Base-by-base conservation (phyloP, 139 green algal species). In the Coccomyxa sp. region DNA sequence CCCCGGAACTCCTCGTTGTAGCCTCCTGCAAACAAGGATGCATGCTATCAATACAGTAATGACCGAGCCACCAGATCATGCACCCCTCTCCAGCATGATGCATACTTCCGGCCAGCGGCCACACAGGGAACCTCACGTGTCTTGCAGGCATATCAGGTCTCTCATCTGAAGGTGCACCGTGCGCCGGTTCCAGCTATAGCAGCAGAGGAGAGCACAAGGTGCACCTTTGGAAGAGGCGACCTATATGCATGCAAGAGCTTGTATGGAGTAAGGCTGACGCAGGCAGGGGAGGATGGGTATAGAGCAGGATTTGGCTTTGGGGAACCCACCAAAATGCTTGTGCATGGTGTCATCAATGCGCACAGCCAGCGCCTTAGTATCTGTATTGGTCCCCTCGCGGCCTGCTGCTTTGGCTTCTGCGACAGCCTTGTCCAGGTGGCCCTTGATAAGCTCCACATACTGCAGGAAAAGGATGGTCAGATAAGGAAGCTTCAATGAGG, bases 1-100 rank as follows among this genome's bases (percentile, higher is more conserved):
- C 78, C 74, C 89, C 95, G 97, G 92, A 97, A 98, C 39, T 97
- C 93, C 76, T 82, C 82, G 68, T 74, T 88, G 33, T 85, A 71
- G 24, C 78, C 81, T n/a, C 82, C 87, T 90, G 79, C 50, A 7
- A 58, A 6, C 7, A 37, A n/a, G n/a, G n/a, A n/a, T n/a, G n/a
- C n/a, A n/a, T n/a, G n/a, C n/a, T n/a, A n/a, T n/a, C n/a, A n/a
- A n/a, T n/a, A n/a, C n/a, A n/a, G n/a, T n/a, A n/a, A n/a, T n/a
- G n/a, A n/a, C n/a, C n/a, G n/a, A n/a, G n/a, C n/a, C n/a, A n/a
- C n/a, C n/a, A n/a, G n/a, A n/a, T n/a, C n/a, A n/a, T n/a, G n/a
- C n/a, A n/a, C n/a, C n/a, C n/a, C n/a, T n/a, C n/a, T n/a, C n/a
- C n/a, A n/a, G n/a, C n/a, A n/a, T n/a, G n/a, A n/a, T n/a, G n/a